Evolutionary conservation across 2,329 filamentous ascomycete genomes (phyloP), one percentile per base, ranked within the genome.

Genomic region (Diplodia corticola): DNA sequence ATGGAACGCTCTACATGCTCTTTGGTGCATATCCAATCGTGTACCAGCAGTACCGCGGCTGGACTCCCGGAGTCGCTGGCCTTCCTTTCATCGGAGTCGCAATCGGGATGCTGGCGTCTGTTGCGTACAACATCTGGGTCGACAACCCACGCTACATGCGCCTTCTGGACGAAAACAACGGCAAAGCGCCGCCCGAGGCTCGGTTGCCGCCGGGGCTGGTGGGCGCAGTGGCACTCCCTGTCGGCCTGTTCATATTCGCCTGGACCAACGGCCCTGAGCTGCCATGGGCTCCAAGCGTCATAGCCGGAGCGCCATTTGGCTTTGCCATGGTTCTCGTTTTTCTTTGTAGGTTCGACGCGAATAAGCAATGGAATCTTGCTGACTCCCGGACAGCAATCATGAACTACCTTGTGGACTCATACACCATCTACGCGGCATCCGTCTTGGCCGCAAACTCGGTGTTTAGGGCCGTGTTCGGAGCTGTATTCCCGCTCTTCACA

Each of bases 131-230:
- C 35, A 73, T 78, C 12, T 26, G 72, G 17, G 69, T 73, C 67
- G 76, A 78, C 69, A 75, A 78, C 69, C 73, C 74, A 57, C 69
- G 70, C 28, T 77, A 78, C 65, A 69, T 75, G 67, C 73, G 71
- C 60, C 82, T 69, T 51, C 80, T 83, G 24, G 79, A 78, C 5
- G 78, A 80, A 71, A 68, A 81, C 70, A 78, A 78, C 5, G 86
- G 87, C 2, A 82, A 84, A 54, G 87, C 88, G 1, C 85, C 72
- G 5, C 57, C 92, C 0, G 93, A 97, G 77, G 87, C 87, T 0
- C 85, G 93, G 0, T 82, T 97, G 1, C 96, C 95, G 77, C 94
- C 94, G 73, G 85, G 90, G 9, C 96, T 93, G 76, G 76, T 95
- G 40, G 88, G 91, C 51, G 88, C 88, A 22, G 83, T 87, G 0